Evolutionary conservation across 2,329 filamentous ascomycete genomes (phyloP).

Genomic region (Daldinia sp.): DNA sequence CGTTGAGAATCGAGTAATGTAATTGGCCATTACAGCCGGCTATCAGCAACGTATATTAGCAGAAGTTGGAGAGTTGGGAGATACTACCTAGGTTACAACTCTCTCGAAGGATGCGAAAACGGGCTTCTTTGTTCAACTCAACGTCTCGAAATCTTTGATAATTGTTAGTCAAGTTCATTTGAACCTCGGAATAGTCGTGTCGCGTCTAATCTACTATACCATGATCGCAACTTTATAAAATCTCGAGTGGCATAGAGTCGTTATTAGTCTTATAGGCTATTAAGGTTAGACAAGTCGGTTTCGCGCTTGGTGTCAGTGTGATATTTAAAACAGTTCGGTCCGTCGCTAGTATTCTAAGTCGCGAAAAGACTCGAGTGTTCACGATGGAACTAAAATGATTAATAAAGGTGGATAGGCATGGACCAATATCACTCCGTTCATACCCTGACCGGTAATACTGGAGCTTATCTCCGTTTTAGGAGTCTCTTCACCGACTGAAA

Average conservation of each 20-base stretch:
- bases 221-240: neutral
- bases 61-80: too few species aligned
- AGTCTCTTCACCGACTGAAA: conserved; percentile 20
- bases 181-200: too few species aligned
- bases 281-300: neutral
- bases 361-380: neutral
- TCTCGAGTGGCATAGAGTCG: too few species aligned
- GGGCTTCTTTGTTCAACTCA: too few species aligned
- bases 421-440: conserved; percentile 1
- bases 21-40: too few species aligned
- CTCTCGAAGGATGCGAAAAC: too few species aligned
- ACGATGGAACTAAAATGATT: neutral
- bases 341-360: neutral
- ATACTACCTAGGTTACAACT: too few species aligned
- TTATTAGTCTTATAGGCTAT: too few species aligned
- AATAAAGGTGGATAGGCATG: neutral
- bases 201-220: too few species aligned
- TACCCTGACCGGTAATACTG: conserved; percentile 14
- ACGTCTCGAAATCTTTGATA: too few species aligned
- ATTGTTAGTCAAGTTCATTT: neutral
- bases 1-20: neutral
- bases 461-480: conserved; percentile 15
- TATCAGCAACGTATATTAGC: too few species aligned
- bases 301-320: neutral
- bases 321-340: neutral